These are phyloP conservation scores for Trichophyton verrucosum DNA, from an alignment of 2,329 filamentous ascomycete species.

Conservation along the genomic window DNA sequence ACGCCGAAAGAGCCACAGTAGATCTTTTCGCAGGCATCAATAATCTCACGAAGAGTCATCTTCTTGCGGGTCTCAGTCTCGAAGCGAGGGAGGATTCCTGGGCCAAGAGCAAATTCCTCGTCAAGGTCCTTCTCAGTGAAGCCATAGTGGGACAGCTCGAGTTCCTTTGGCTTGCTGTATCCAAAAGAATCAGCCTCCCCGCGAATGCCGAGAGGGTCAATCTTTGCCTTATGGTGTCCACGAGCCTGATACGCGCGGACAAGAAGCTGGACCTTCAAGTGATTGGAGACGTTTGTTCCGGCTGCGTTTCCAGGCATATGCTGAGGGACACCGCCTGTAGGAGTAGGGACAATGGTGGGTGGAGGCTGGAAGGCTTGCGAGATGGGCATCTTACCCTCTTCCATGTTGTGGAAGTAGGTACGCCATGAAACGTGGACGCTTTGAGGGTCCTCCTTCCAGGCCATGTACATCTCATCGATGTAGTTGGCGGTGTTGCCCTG, in stretches of 20 bases:
- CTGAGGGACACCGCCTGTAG: slow-evolving; percentile 63
- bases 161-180: slow-evolving; percentile 79
- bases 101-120: slow-evolving; percentile 79
- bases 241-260: slow-evolving; percentile 96
- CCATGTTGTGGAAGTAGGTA: slow-evolving; percentile 99
- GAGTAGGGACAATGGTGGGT: slow-evolving; percentile 75
- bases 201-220: slow-evolving; percentile 89
- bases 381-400: slow-evolving; percentile 93
- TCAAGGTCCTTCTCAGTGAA: slow-evolving; percentile 93
- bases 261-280: slow-evolving; percentile 94
- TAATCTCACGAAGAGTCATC: slow-evolving; percentile 93
- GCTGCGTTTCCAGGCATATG: slow-evolving; percentile 56
- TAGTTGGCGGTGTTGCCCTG: slow-evolving; percentile 97
- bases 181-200: slow-evolving; percentile 72
- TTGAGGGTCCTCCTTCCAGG: slow-evolving; percentile 86
- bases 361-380: slow-evolving; percentile 94
- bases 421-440: slow-evolving; percentile 98
- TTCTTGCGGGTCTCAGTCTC: slow-evolving; percentile 77
- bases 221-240: slow-evolving; percentile 95
- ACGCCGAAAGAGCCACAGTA: slow-evolving; percentile 97
- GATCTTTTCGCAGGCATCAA: slow-evolving; percentile 82
- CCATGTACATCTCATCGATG: slow-evolving; percentile 98
- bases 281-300: slow-evolving; percentile 79
- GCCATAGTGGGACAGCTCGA: slow-evolving; percentile 84
- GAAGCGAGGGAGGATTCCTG: slow-evolving; percentile 90